Evolutionary conservation across 306 rosid species (phyloP).

Genomic region (Cicer pinnatifidum): DNA sequence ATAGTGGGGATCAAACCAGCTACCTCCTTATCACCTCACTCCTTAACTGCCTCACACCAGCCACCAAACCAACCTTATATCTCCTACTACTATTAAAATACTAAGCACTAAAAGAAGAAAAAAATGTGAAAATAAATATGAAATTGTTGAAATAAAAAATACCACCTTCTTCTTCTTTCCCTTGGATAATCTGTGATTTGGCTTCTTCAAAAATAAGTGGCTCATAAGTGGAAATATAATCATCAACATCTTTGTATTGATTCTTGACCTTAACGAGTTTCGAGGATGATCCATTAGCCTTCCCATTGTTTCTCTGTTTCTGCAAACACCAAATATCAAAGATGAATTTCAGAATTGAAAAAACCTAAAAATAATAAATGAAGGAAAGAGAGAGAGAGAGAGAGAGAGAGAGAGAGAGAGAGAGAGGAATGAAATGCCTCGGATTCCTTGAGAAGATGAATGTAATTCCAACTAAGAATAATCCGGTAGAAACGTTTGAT

Average conservation of each 20-base stretch:
- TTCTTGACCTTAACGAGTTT: slow-evolving; percentile 59
- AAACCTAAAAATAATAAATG: not conserved
- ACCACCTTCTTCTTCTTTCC: slow-evolving; percentile 67
- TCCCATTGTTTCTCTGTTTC: slow-evolving; percentile 47
- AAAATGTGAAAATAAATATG: not conserved
- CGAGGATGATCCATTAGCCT: slow-evolving; percentile 35
- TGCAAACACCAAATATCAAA: slow-evolving; percentile 29
- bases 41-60: not conserved
- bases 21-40: too few relatives aligned
- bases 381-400: not conserved
- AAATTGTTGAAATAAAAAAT: slow-evolving; percentile 6
- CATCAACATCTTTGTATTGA: slow-evolving; percentile 69
- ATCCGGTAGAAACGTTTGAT: slow-evolving; percentile 70
- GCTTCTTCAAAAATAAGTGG: slow-evolving; percentile 90
- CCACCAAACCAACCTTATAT: not conserved
- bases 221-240: slow-evolving; percentile 79
- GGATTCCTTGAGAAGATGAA: slow-evolving; percentile 56
- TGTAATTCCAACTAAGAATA: slow-evolving; percentile 78
- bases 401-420: too few relatives aligned
- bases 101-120: not conserved
- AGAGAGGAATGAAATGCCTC: slow-evolving; percentile 38
- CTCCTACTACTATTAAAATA: not conserved
- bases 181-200: slow-evolving; percentile 71
- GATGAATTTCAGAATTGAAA: not conserved
- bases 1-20: too few relatives aligned